These are phyloP conservation scores for Fusarium nanum DNA, from an alignment of 2,329 filamentous ascomycete genomes.

Conservation along the genomic window DNA sequence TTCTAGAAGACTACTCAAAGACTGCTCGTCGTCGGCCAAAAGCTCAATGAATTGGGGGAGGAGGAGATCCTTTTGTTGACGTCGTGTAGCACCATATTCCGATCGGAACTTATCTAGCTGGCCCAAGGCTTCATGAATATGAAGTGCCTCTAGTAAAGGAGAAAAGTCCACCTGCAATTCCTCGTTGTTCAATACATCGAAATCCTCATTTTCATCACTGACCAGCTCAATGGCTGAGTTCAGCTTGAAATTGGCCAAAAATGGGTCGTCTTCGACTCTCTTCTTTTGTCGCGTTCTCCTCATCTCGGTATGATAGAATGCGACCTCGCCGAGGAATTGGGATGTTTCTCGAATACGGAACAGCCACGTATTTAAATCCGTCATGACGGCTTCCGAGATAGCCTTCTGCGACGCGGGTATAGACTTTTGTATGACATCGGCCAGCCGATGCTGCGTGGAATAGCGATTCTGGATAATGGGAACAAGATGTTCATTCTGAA, in stretches of 20 bases:
- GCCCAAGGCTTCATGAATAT: slow-evolving; percentile 94
- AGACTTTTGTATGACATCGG: slow-evolving; percentile 94
- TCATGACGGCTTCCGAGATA: slow-evolving; percentile 97
- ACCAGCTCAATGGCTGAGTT: slow-evolving; percentile 97
- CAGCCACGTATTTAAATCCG: slow-evolving; percentile 95
- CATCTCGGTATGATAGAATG: slow-evolving; percentile 95
- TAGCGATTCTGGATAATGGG: slow-evolving; percentile 81
- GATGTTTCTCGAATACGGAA: slow-evolving; percentile 95
- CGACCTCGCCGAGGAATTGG: slow-evolving; percentile 94
- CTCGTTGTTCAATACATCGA: slow-evolving; percentile 94
- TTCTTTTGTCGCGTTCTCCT: slow-evolving; percentile 85
- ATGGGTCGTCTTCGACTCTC: slow-evolving; percentile 79
- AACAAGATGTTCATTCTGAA: slow-evolving; percentile 92
- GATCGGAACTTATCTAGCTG: slow-evolving; percentile 90
- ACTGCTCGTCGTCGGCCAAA: slow-evolving; percentile 83
- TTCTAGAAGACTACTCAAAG: slow-evolving; percentile 90
- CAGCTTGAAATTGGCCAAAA: slow-evolving; percentile 84
- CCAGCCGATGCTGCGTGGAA: slow-evolving; percentile 93
- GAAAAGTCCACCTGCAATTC: slow-evolving; percentile 95
- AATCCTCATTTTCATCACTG: slow-evolving; percentile 94
- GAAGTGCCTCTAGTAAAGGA: slow-evolving; percentile 91
- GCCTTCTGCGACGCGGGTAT: slow-evolving; percentile 92
- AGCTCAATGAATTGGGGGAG: slow-evolving; percentile 82
- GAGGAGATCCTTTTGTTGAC: slow-evolving; percentile 91
- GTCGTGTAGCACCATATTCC: slow-evolving; percentile 91